These are phyloP conservation scores for Metschnikowia gruessii DNA, from an alignment of 805 yeast species.

Conservation along the genomic window DNA sequence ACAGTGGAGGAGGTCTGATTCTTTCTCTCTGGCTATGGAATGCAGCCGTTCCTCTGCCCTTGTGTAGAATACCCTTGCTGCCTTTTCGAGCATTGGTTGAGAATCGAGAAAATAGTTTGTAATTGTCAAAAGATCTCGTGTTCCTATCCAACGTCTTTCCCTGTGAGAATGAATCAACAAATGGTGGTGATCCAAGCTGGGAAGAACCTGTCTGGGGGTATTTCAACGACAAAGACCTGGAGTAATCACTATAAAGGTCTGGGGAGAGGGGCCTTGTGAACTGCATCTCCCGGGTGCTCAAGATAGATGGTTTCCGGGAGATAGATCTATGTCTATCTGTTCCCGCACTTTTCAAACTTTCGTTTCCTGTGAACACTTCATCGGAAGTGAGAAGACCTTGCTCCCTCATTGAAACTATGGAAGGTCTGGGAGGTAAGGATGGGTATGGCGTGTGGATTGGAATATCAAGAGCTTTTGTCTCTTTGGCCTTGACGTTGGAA, in stretches of 20 bases:
- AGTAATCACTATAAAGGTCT: constrained; percentile 7
- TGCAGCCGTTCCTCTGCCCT: constrained; percentile 4
- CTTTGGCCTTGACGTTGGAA: constrained; percentile 6
- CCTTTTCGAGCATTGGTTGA: constrained; percentile 7
- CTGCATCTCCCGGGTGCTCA: constrained; percentile 13
- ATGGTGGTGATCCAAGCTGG: constrained; percentile 9
- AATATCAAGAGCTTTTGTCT: constrained; percentile 25
- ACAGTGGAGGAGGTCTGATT: constrained; percentile 23
- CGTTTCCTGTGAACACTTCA: constrained; percentile 6
- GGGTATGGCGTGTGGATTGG: constrained; percentile 50
- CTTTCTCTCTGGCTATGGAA: not conserved
- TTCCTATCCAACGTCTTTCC: constrained; percentile 5
- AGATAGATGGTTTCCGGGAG: constrained; percentile 13
- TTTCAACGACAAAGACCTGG: constrained; percentile 1
- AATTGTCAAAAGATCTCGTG: constrained; percentile 7
- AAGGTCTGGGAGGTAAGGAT: constrained; percentile 30
- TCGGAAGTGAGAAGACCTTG: constrained; percentile 9
- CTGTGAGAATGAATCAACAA: constrained; percentile 5
- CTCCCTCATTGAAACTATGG: constrained; percentile 11
- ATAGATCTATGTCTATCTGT: constrained; percentile 1
- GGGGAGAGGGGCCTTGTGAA: constrained; percentile 13
- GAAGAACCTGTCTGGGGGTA: not conserved
- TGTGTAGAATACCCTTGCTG: constrained; percentile 7
- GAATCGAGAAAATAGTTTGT: constrained; percentile 4
- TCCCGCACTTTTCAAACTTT: constrained; percentile 1